phyloP scores from a whole-genome alignment of 2,329 filamentous ascomycete species.

The Diaporthe sp. region DNA sequence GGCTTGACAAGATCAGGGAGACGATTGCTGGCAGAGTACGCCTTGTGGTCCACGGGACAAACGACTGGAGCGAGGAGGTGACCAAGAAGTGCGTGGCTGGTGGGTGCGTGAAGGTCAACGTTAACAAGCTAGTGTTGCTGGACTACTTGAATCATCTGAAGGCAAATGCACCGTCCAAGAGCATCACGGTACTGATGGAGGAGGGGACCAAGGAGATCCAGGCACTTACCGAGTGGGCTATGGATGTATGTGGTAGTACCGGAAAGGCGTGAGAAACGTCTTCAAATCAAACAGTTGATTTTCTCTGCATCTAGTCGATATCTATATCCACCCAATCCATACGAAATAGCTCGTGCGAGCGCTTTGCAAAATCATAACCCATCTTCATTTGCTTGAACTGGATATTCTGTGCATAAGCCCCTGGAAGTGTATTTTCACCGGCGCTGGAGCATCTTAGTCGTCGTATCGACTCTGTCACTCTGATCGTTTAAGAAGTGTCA shows the following conservation, averaged over 20 bases:
- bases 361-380: neutral
- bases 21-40: conserved; percentile 28
- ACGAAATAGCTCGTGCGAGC: neutral
- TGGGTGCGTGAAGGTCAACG: conserved; percentile 34
- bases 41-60: conserved; percentile 33
- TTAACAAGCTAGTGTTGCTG: conserved; percentile 40
- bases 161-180: conserved; percentile 30
- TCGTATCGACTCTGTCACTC: too few species aligned
- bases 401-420: neutral
- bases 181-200: conserved; percentile 35
- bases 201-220: conserved; percentile 40
- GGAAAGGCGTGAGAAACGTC: conserved; percentile 21
- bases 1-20: conserved; percentile 40
- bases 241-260: conserved; percentile 38
- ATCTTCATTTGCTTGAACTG: neutral
- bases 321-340: too few species aligned
- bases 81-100: conserved; percentile 34
- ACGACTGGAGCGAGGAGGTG: conserved; percentile 31
- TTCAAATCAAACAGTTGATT: neutral
- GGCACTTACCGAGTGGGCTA: conserved; percentile 38
- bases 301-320: neutral
- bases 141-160: conserved; percentile 39
- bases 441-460: too few species aligned
- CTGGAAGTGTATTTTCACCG: neutral
- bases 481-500: neutral